A percentile compares a stretch with the other conserved stretches of the same genome.
Conservation (phyloP, 768 basidiomycete genomes). For the Mycena pura region DNA sequence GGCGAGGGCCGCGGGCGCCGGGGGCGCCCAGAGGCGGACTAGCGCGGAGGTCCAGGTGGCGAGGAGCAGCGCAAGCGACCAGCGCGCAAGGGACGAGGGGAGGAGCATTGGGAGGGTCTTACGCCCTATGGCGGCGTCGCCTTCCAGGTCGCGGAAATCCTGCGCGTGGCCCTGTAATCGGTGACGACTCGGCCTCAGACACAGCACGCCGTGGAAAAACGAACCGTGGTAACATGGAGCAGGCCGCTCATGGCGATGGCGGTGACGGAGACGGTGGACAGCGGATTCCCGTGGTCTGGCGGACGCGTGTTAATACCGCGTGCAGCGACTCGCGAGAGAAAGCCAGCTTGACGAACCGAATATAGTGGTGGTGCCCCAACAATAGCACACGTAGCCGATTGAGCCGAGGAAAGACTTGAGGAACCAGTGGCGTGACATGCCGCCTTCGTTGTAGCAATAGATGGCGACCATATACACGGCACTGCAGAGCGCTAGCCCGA, state of each 20-base stretch:
- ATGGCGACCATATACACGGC: constrained; percentile 16
- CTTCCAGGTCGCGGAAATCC: constrained; percentile 25
- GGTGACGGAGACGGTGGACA: constrained; percentile 13
- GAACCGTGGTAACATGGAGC: constrained; percentile 43
- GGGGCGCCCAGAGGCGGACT: constrained; percentile 18
- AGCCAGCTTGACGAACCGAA: constrained; percentile 16
- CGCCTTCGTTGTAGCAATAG: constrained; percentile 17
- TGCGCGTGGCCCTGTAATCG: constrained; percentile 20
- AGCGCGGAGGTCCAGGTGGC: constrained; percentile 16
- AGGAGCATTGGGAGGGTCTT: constrained; percentile 24
- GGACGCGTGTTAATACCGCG: too few species aligned
- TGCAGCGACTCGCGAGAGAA: too few species aligned
- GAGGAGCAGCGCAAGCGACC: constrained; percentile 20
- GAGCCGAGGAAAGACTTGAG: constrained; percentile 19
- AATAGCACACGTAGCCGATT: constrained; percentile 23
- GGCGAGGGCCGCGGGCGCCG: constrained; percentile 2
- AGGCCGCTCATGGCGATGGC: constrained; percentile 37
- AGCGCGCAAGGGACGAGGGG: constrained; percentile 18
- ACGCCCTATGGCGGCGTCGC: constrained; percentile 23
- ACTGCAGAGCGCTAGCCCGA: constrained; percentile 15
- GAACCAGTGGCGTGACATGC: constrained; percentile 4
- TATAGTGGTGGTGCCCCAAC: constrained; percentile 24
- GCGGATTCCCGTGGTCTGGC: constrained; percentile 9
- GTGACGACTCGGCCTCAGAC: neutral
- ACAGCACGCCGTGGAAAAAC: constrained; percentile 14